These are phyloP conservation scores for Stephania cephalantha DNA, from an alignment of 164 flowering plant genomes.

Conservation along the genomic window DNA sequence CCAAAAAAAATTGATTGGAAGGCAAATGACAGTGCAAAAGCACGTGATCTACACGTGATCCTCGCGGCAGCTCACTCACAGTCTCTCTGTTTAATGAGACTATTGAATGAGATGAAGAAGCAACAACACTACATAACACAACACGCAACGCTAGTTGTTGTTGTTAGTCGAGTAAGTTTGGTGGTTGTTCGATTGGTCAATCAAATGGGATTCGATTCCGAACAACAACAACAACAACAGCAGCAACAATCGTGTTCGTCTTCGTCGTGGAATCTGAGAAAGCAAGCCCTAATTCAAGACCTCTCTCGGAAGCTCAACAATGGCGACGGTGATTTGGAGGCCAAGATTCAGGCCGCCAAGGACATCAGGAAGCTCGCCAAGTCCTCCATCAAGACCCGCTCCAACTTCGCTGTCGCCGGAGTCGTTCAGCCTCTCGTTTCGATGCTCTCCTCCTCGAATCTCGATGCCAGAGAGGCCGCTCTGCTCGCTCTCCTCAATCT, in stretches of 20 bases:
- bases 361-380: conserved; percentile 54
- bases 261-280: conserved; percentile 1
- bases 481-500: conserved; percentile 76
- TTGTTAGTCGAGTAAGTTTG: neutral
- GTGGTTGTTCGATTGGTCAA: neutral
- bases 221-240: neutral
- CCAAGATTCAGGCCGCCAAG: conserved; percentile 59
- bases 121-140: no score
- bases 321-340: conserved; percentile 32
- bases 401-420: conserved; percentile 50
- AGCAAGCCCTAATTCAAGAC: conserved; percentile 25
- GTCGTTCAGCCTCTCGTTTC: conserved; percentile 56
- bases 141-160: no score
- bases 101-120: no score
- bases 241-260: neutral
- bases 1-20: no score
- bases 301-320: conserved; percentile 26
- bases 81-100: no score
- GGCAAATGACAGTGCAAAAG: no score
- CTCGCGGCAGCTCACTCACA: no score
- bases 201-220: neutral
- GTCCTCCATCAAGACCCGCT: conserved; percentile 40
- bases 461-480: conserved; percentile 48
- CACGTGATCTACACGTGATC: no score
- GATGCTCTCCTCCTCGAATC: conserved; percentile 40